Evolutionary conservation across 345 rosid genomes (phyloP), one percentile per base, ranked within the genome.

Genomic region (Excoecaria cochinchinensis): DNA sequence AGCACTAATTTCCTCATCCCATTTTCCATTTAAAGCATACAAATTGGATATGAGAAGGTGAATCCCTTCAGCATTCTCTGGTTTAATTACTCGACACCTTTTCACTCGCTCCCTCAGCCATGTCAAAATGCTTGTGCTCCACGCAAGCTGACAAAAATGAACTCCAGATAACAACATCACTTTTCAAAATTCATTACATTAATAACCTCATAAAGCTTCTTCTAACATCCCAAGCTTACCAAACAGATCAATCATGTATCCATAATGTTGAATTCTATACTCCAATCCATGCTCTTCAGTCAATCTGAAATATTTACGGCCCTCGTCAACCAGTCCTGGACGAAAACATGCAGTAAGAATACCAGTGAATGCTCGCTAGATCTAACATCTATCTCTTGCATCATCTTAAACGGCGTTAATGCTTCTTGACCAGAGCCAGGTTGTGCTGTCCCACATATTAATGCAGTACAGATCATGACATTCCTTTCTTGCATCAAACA

Each of bases 1-100:
- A 62, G 73, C 87, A 86, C 78, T 36, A 84, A 46, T 38, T 84
- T 78, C 82, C 87, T 74, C 84, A 31, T 84, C 85, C 85, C 83
- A 80, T 50, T 84, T 84, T 75, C 61, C 83, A 74, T 78, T 82
- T 69, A 64, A 60, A 40, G 65, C 68, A 78, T 82, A 82, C 39
- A 82, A 74, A 82, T 82, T 83, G 53, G 70, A 82, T 62, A 86
- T 67, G 59, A 82, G 84, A 47, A 63, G 24, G 46, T 47, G 81
- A 44, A 85, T 62, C 1, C 89, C 85, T 47, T 84, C 84, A 61
- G 79, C 79, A 31, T 65, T 78, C 73, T 84, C 81, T 7, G 87
- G 84, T 57, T 80, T 78, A 44, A 82, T 55, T 8, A 14, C 58
- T 66, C 51, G 75, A 51, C 9, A 81, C 84, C 59, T 65, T 70